Evolutionary conservation across 2,329 filamentous ascomycete species (phyloP).

Genomic region (Fusarium odoratissimum): DNA sequence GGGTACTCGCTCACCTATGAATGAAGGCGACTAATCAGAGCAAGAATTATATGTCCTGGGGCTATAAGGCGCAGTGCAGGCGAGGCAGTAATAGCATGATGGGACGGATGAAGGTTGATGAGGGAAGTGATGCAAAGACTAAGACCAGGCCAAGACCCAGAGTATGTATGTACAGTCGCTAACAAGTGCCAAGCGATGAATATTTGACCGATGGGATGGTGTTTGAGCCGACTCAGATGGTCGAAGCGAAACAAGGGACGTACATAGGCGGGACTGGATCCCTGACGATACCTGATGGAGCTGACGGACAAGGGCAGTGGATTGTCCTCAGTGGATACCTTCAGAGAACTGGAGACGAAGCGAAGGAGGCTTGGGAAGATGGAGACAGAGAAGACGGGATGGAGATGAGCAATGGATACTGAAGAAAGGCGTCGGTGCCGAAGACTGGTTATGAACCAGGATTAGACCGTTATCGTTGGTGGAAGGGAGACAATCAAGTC

Average conservation of each 20-base stretch:
- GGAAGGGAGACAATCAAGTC: slow-evolving; percentile 38
- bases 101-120: slow-evolving; percentile 1
- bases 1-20: slow-evolving; percentile 8
- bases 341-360: not conserved
- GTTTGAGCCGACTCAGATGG: slow-evolving; percentile 42
- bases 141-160: slow-evolving; percentile 35
- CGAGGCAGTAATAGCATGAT: slow-evolving; percentile 2
- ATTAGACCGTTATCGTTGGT: slow-evolving; percentile 43
- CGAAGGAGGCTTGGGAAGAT: not conserved
- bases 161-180: slow-evolving; percentile 19
- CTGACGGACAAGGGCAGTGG: slow-evolving; percentile 21
- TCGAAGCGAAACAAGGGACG: slow-evolving; percentile 45
- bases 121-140: slow-evolving; percentile 24
- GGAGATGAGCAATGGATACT: not conserved
- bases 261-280: slow-evolving; percentile 32
- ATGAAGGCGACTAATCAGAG: slow-evolving; percentile 1
- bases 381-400: not conserved
- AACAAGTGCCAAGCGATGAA: slow-evolving; percentile 42
- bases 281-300: slow-evolving; percentile 39
- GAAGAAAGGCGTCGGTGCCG: not conserved
- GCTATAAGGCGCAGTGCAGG: slow-evolving; percentile 13
- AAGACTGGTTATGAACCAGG: slow-evolving; percentile 35
- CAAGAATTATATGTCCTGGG: slow-evolving; percentile 18
- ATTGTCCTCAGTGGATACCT: not conserved
- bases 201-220: slow-evolving; percentile 46